phyloP scores from a whole-genome alignment of 805 yeast genomes.

The Suhomyces sp. region DNA sequence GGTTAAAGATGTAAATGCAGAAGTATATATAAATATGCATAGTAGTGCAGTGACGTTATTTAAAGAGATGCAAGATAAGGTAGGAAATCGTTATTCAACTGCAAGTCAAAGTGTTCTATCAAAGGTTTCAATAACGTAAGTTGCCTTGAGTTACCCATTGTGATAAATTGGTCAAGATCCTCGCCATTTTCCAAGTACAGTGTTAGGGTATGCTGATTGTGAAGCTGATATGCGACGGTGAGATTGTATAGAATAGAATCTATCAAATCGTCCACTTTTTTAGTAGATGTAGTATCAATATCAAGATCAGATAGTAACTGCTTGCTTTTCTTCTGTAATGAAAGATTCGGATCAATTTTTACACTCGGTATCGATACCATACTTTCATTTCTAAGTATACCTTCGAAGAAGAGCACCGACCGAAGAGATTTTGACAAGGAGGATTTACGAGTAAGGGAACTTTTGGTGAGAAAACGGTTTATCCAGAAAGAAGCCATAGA shows the following conservation, averaged over 20 bases:
- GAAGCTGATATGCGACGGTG: slow-evolving; percentile 42
- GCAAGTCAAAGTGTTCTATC: slow-evolving; percentile 11
- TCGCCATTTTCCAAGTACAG: slow-evolving; percentile 14
- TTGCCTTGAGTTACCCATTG: slow-evolving; percentile 17
- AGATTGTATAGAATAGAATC: slow-evolving; percentile 65
- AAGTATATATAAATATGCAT: not conserved
- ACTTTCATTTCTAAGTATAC: not conserved
- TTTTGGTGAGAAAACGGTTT: slow-evolving; percentile 28
- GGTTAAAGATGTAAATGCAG: too few relatives aligned
- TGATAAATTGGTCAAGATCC: slow-evolving; percentile 25
- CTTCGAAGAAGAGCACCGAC: slow-evolving; percentile 10
- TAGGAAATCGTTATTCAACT: slow-evolving; percentile 11
- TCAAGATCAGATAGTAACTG: not conserved
- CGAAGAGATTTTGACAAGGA: slow-evolving; percentile 10
- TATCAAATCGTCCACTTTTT: slow-evolving; percentile 62
- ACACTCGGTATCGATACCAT: slow-evolving; percentile 1
- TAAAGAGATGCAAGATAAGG: not conserved
- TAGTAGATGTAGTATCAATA: slow-evolving; percentile 1
- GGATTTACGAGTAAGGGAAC: slow-evolving; percentile 2
- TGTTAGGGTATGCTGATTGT: slow-evolving; percentile 18
- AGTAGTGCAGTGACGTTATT: not conserved
- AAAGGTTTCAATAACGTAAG: slow-evolving; percentile 14
- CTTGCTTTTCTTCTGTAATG: not conserved
- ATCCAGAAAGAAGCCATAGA: slow-evolving; percentile 40
- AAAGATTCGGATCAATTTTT: not conserved